Evolutionary conservation across 495 filamentous ascomycete species (phyloP).

Genomic region (Talaromyces borbonicus): DNA sequence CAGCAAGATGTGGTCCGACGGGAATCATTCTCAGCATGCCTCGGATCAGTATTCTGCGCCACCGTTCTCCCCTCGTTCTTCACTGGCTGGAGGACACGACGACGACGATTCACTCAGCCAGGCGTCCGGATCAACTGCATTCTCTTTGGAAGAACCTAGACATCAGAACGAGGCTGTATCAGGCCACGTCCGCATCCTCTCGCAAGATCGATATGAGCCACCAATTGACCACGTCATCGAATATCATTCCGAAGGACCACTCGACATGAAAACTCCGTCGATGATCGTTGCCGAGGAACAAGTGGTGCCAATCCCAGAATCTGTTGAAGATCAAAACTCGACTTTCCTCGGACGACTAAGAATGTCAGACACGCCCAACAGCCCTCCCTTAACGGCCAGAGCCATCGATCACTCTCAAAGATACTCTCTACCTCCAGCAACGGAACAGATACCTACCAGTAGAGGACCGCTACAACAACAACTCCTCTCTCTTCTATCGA

Average conservation of each 20-base stretch:
- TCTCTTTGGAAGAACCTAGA: neutral
- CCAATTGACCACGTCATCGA: neutral
- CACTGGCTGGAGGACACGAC: neutral
- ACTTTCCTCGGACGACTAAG: neutral
- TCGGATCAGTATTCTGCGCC: neutral
- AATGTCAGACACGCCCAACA: neutral
- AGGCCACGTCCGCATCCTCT: neutral
- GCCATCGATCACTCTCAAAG: neutral
- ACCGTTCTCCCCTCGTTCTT: neutral
- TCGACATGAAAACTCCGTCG: too few relatives aligned
- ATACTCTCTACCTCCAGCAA: neutral
- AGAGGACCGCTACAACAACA: neutral
- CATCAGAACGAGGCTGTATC: neutral
- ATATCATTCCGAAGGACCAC: too few relatives aligned
- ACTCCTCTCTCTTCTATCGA: neutral
- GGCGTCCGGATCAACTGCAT: neutral
- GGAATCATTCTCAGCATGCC: too few relatives aligned
- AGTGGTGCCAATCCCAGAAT: too few relatives aligned
- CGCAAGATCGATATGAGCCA: neutral
- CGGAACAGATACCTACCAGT: neutral
- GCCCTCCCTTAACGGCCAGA: neutral
- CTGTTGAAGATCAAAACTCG: neutral
- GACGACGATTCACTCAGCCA: neutral
- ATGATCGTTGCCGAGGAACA: too few relatives aligned
- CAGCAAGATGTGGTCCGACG: neutral